These are phyloP conservation scores for Gastrolobium bilobum DNA, from an alignment of 306 rosid genomes.

Conservation along the genomic window DNA sequence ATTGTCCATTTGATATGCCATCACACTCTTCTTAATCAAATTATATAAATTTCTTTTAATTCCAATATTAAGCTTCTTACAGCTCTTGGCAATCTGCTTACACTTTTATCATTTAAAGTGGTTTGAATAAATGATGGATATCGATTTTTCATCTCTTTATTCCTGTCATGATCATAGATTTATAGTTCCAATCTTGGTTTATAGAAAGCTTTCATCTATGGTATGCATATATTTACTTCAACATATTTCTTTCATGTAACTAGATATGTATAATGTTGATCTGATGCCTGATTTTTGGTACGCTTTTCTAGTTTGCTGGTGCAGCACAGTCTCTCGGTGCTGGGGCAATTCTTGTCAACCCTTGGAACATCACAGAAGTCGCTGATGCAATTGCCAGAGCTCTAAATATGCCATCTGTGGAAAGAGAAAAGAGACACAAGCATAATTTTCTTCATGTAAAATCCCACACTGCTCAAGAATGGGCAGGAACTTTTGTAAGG, in stretches of 20 bases:
- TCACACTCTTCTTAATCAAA: not conserved
- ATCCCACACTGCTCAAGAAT: constrained; percentile 96
- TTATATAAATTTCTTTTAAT: not conserved
- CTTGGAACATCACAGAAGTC: constrained; percentile 94
- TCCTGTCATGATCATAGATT: not conserved
- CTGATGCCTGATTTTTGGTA: constrained; percentile 31
- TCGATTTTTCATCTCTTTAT: constrained; percentile 22
- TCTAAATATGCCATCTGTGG: constrained; percentile 71
- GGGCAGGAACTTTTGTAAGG: constrained; percentile 99
- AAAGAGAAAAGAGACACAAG: constrained; percentile 86
- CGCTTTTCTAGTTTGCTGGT: constrained; percentile 87
- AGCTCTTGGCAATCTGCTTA: not conserved
- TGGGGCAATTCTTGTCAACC: constrained; percentile 93
- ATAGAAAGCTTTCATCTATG: constrained; percentile 9
- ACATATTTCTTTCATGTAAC: constrained; percentile 12
- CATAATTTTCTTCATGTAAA: constrained; percentile 86
- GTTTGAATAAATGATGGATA: not conserved
- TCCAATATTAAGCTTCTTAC: constrained; percentile 2
- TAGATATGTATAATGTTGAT: constrained; percentile 40
- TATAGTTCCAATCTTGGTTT: constrained; percentile 11
- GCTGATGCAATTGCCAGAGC: constrained; percentile 82
- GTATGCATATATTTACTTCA: constrained; percentile 2
- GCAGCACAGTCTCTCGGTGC: constrained; percentile 99
- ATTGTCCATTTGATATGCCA: not conserved
- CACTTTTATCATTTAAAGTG: constrained; percentile 5